A percentile compares a stretch with the other conserved stretches of the same genome.
Conservation (phyloP, 1,284 basidiomycete genomes). For the Hortiboletus rubellus region DNA sequence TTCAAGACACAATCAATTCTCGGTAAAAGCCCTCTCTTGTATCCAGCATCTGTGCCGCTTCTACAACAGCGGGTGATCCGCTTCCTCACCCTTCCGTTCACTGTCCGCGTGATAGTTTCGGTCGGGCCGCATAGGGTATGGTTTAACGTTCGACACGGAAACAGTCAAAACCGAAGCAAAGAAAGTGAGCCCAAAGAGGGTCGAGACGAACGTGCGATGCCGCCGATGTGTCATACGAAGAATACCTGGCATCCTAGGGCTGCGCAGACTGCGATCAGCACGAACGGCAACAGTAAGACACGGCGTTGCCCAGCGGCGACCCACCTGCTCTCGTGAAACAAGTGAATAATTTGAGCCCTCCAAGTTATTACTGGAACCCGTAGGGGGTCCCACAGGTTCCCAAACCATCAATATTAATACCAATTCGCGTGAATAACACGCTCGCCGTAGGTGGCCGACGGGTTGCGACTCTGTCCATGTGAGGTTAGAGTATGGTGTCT, state of each 20-base stretch:
- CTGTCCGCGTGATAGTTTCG: constrained; percentile 53
- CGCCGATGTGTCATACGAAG: constrained; percentile 60
- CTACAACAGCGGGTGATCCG: constrained; percentile 46
- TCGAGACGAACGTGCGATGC: constrained; percentile 71
- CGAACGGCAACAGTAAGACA: background rate
- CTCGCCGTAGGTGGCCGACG: no score
- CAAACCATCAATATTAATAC: no score
- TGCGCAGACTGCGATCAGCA: constrained; percentile 4
- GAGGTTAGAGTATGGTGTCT: no score
- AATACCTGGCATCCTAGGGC: constrained; percentile 53
- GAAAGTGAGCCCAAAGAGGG: constrained; percentile 77
- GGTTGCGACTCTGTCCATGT: no score
- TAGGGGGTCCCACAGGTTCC: no score
- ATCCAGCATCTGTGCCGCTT: constrained; percentile 78
- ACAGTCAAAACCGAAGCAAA: constrained; percentile 75
- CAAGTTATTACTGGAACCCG: no score
- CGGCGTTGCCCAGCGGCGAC: background rate
- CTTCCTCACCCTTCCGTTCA: constrained; percentile 30
- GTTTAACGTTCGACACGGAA: constrained; percentile 73
- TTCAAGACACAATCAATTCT: constrained; percentile 16
- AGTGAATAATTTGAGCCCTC: no score
- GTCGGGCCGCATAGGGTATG: constrained; percentile 66
- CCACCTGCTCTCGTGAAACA: constrained; percentile 14
- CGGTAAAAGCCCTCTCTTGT: constrained; percentile 54
- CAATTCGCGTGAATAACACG: no score